These are phyloP conservation scores for Crithidia expoeki DNA, from an alignment of 208 protist genomes.

Conservation along the genomic window DNA sequence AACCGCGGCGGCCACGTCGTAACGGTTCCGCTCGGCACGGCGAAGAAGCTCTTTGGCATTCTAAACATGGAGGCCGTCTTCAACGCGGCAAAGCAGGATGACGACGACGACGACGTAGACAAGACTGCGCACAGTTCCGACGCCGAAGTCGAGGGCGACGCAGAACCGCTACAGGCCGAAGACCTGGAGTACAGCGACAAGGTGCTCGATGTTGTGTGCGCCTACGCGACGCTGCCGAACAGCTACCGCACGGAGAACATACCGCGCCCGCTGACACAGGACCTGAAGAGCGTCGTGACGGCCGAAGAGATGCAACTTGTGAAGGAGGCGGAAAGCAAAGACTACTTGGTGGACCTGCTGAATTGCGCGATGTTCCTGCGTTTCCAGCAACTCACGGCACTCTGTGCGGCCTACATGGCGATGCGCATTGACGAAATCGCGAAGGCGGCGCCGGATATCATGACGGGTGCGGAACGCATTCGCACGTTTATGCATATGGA, in stretches of 20 bases:
- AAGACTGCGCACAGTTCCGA: conserved; percentile 18
- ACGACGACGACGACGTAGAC: conserved; percentile 16
- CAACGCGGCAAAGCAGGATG: conserved; percentile 25
- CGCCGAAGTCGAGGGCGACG: conserved; percentile 31
- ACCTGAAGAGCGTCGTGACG: conserved; percentile 33
- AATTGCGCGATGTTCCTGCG: conserved; percentile 57
- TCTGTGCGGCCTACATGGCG: conserved; percentile 63
- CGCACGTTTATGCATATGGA: conserved; percentile 61
- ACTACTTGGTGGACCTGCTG: conserved; percentile 48
- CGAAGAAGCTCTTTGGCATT: conserved; percentile 38
- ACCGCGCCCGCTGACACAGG: conserved; percentile 44
- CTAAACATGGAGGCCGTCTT: conserved; percentile 36
- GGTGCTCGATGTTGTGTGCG: conserved; percentile 40
- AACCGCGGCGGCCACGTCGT: conserved; percentile 35
- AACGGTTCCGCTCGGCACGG: conserved; percentile 37
- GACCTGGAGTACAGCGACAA: conserved; percentile 40
- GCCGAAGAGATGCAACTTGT: conserved; percentile 55
- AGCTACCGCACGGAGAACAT: conserved; percentile 40
- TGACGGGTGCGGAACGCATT: conserved; percentile 65
- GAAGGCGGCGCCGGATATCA: conserved; percentile 59
- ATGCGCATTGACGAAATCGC: conserved; percentile 68
- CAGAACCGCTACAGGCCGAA: conserved; percentile 39
- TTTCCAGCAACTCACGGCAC: conserved; percentile 45
- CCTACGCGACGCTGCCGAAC: conserved; percentile 38
- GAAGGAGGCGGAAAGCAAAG: conserved; percentile 34